phyloP scores from a whole-genome alignment of 164 flowering plant species.

The Cinnamomum micranthum region DNA sequence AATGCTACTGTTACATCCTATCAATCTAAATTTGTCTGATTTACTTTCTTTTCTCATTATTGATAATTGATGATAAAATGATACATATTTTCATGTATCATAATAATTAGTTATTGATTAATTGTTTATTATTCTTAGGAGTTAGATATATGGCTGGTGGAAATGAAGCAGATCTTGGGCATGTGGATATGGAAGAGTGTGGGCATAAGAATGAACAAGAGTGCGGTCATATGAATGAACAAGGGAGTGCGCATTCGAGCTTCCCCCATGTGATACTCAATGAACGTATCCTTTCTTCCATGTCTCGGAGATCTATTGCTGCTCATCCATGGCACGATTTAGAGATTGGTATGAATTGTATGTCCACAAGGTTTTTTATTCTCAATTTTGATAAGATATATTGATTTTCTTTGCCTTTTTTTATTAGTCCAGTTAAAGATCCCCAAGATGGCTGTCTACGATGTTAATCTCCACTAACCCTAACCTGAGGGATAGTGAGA shows the following conservation, averaged over 20 bases:
- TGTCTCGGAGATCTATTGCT: conserved; percentile 77
- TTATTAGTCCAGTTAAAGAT: neutral
- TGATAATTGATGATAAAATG: neutral
- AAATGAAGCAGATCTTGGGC: neutral
- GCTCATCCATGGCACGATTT: conserved; percentile 99
- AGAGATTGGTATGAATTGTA: conserved; percentile 59
- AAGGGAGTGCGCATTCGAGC: conserved; percentile 22
- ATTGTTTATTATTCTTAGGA: conserved; percentile 5
- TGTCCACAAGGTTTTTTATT: neutral
- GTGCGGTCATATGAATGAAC: conserved; percentile 18
- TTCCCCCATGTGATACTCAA: conserved; percentile 47
- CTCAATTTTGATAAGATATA: neutral
- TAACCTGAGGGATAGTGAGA: too few species aligned
- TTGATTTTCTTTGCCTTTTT: neutral
- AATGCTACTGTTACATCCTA: neutral
- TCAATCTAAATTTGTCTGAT: neutral
- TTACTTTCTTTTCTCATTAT: neutral
- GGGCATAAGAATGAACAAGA: conserved; percentile 5
- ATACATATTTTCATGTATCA: neutral
- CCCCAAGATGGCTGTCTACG: too few species aligned
- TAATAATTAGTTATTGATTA: neutral
- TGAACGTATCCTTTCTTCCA: conserved; percentile 77
- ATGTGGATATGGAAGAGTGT: conserved; percentile 21
- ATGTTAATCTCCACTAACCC: too few species aligned
- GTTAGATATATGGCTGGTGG: conserved; percentile 29